Conservation (phyloP, 805 yeast genomes). For the Blastobotrys muscicola region DNA sequence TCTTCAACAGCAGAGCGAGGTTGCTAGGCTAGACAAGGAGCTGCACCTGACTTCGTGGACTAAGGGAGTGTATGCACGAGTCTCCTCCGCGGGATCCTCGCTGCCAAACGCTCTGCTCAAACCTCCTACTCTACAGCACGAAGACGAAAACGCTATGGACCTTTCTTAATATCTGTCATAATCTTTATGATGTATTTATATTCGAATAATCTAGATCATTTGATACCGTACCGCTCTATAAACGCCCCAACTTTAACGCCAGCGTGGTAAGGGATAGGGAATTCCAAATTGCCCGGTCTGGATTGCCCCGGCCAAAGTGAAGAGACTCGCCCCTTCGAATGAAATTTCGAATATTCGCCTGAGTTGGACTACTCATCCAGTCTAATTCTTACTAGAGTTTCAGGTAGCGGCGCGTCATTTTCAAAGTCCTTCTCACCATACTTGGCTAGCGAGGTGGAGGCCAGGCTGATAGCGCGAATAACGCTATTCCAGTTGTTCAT, state of each 20-base stretch:
- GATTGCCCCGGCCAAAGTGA: too few relatives aligned
- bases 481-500: slow-evolving; percentile 60
- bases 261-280: too few relatives aligned
- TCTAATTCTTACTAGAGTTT: slow-evolving; percentile 24
- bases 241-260: too few relatives aligned
- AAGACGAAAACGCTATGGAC: neutral
- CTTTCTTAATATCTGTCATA: neutral
- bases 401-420: slow-evolving; percentile 21
- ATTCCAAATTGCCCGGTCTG: too few relatives aligned
- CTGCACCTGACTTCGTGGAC: slow-evolving; percentile 37
- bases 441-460: slow-evolving; percentile 36
- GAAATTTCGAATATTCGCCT: too few relatives aligned
- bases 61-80: slow-evolving; percentile 19
- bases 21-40: slow-evolving; percentile 33
- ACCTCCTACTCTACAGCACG: neutral
- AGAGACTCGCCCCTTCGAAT: too few relatives aligned
- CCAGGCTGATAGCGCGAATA: slow-evolving; percentile 50
- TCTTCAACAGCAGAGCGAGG: slow-evolving; percentile 21
- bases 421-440: slow-evolving; percentile 37
- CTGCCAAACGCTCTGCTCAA: too few relatives aligned
- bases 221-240: too few relatives aligned
- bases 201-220: neutral
- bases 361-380: slow-evolving; percentile 25
- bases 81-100: neutral
- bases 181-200: neutral